These are phyloP conservation scores for Hyaloscypha bicolor DNA, from an alignment of 495 filamentous ascomycete genomes.

Conservation along the genomic window DNA sequence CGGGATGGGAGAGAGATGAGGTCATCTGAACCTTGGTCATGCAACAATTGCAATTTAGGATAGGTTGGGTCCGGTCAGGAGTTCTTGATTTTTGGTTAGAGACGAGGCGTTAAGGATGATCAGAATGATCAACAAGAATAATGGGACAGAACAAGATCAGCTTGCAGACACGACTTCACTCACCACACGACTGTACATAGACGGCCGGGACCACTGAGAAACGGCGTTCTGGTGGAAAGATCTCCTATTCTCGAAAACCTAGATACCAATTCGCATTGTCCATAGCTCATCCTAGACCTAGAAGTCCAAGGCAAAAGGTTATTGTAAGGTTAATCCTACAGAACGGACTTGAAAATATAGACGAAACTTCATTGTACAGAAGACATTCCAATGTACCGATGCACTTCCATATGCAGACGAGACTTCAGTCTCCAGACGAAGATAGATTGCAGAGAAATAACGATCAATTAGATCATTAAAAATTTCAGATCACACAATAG, in stretches of 20 bases:
- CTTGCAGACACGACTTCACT: background rate
- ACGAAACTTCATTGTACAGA: no score
- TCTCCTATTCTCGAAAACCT: slow-evolving; percentile 15
- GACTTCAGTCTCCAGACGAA: no score
- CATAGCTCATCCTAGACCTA: background rate
- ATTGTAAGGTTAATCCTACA: no score
- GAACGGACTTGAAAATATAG: no score
- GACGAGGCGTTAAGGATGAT: background rate
- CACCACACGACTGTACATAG: background rate
- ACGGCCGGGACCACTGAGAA: background rate
- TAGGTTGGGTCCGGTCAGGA: background rate
- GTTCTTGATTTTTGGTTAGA: background rate
- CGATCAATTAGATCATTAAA: background rate
- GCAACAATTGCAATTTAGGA: background rate
- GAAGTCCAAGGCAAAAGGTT: background rate
- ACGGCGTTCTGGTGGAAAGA: slow-evolving; percentile 4
- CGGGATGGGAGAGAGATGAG: slow-evolving; percentile 84
- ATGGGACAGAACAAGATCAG: background rate
- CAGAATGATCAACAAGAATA: background rate
- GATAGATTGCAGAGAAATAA: no score
- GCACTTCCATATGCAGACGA: no score
- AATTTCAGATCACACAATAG: background rate
- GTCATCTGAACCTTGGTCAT: slow-evolving; percentile 56
- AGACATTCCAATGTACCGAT: no score
- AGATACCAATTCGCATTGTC: background rate